Conservation (phyloP, 345 rosid species). For the Boechera stricta region DNA sequence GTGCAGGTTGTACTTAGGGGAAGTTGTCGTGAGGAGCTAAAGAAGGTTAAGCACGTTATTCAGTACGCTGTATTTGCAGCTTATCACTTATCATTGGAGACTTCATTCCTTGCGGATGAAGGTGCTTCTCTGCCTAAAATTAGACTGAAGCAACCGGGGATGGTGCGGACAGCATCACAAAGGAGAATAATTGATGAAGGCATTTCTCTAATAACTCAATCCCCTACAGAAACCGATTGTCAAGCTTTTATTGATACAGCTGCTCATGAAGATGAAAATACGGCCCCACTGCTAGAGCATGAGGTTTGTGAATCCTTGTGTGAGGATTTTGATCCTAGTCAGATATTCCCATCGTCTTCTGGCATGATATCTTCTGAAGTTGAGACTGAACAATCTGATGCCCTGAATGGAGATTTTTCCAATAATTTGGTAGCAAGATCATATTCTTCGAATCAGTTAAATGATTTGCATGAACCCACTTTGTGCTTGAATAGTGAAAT, state of each 20-base stretch:
- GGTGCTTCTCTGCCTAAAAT: constrained; percentile 92
- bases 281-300: constrained; percentile 42
- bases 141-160: constrained; percentile 48
- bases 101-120: constrained; percentile 99
- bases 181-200: constrained; percentile 49
- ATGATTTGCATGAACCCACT: constrained; percentile 41
- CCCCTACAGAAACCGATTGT: constrained; percentile 41
- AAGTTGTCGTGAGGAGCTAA: constrained; percentile 73
- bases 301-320: constrained; percentile 49
- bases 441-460: constrained; percentile 37
- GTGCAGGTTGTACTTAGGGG: constrained; percentile 85
- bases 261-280: constrained; percentile 47
- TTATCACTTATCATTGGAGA: constrained; percentile 88
- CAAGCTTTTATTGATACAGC: constrained; percentile 44
- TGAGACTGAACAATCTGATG: constrained; percentile 47
- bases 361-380: constrained; percentile 39
- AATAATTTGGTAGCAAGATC: constrained; percentile 43
- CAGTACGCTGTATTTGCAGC: constrained; percentile 98
- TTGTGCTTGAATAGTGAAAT: constrained; percentile 39
- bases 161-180: constrained; percentile 50
- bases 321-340: constrained; percentile 49
- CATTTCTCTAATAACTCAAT: constrained; percentile 46
- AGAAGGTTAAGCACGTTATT: constrained; percentile 89
- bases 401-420: constrained; percentile 44
- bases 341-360: constrained; percentile 44